A percentile compares a stretch with the other conserved stretches of the same genome.
phyloP scores from a whole-genome alignment of 108 stramenopile genomes.

The Nitzschia palea region DNA sequence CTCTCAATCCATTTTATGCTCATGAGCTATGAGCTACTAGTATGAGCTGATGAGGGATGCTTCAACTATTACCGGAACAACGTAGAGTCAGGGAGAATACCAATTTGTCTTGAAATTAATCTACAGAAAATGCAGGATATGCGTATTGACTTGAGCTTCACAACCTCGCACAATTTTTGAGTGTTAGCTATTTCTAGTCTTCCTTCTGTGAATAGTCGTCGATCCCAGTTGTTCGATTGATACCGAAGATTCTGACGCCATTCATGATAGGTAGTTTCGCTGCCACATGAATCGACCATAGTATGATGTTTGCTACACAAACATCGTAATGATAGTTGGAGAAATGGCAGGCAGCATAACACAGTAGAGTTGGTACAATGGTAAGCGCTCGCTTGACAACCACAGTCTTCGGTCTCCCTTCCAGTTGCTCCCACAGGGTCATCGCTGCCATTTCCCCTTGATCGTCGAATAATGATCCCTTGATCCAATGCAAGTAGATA shows the following conservation, averaged over 20 bases:
- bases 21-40: no score
- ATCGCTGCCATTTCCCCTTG: slow-evolving; percentile 83
- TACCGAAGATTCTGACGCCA: slow-evolving; percentile 93
- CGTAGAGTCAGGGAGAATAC: no score
- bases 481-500: slow-evolving; percentile 86
- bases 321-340: slow-evolving; percentile 52
- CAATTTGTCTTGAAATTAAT: no score
- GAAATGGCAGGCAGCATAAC: slow-evolving; percentile 81
- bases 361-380: slow-evolving; percentile 78
- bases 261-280: slow-evolving; percentile 94
- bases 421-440: slow-evolving; percentile 90
- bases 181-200: no score
- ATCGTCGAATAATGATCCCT: slow-evolving; percentile 80
- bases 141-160: no score
- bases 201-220: slow-evolving; percentile 62
- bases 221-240: slow-evolving; percentile 95
- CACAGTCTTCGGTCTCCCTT: slow-evolving; percentile 30
- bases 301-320: slow-evolving; percentile 69
- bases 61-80: no score
- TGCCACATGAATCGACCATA: slow-evolving; percentile 83
- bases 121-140: no score
- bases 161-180: no score
- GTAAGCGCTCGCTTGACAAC: slow-evolving; percentile 40
- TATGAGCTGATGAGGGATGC: no score
- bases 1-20: no score